These are phyloP conservation scores for Thalassiosira mediterranea DNA, from an alignment of 352 stramenopile genomes.

Conservation along the genomic window DNA sequence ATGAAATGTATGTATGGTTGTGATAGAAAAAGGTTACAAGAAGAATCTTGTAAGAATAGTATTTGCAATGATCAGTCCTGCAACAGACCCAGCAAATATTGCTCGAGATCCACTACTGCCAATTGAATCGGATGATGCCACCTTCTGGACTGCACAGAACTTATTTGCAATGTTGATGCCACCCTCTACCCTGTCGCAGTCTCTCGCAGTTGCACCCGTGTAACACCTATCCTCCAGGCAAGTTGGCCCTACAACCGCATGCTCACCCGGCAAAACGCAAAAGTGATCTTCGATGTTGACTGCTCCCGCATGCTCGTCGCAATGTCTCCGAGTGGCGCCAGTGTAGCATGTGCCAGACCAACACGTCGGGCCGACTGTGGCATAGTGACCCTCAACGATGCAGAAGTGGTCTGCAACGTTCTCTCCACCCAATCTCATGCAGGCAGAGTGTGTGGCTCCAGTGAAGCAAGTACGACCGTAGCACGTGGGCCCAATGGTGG, in stretches of 20 bases:
- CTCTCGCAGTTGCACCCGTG: background rate
- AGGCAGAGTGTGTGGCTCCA: background rate
- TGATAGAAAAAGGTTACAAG: too few species aligned
- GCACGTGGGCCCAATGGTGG: background rate
- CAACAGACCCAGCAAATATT: too few species aligned
- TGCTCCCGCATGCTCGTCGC: background rate
- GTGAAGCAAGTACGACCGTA: background rate
- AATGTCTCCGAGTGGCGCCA: background rate
- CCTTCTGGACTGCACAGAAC: background rate
- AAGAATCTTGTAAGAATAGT: too few species aligned
- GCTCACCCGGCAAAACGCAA: background rate
- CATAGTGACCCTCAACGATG: background rate
- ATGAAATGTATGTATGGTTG: too few species aligned
- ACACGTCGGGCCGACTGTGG: background rate
- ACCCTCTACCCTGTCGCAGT: background rate
- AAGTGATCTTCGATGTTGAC: background rate
- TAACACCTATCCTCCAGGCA: background rate
- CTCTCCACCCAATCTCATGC: background rate
- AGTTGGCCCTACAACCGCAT: background rate
- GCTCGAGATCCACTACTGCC: too few species aligned
- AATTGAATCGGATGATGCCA: slow-evolving; percentile 1
- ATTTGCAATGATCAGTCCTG: too few species aligned
- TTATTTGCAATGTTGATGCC: background rate
- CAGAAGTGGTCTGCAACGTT: slow-evolving; percentile 1
- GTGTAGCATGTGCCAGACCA: background rate